phyloP scores from a whole-genome alignment of 2,329 filamentous ascomycete species.

The Fusarium guadeloupense region DNA sequence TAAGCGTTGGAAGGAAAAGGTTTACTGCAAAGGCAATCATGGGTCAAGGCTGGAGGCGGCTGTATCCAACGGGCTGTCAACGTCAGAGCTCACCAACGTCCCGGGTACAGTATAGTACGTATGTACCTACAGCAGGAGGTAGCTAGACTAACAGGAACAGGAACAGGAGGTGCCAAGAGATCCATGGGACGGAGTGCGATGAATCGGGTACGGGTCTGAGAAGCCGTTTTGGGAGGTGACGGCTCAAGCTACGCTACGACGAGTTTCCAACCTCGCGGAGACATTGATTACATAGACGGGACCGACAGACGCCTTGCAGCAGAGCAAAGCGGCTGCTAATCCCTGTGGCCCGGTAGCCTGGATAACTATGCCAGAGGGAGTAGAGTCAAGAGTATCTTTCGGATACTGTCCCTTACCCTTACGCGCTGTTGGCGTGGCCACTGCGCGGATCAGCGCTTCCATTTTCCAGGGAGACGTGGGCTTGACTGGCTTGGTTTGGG shows the following conservation, averaged over 20 bases:
- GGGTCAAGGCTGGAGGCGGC: neutral
- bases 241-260: neutral
- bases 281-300: too few species aligned
- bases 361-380: conserved; percentile 24
- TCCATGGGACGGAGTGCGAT: conserved; percentile 9
- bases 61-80: conserved; percentile 20
- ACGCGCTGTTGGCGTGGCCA: neutral
- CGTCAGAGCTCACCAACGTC: conserved; percentile 24
- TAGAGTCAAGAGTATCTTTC: conserved; percentile 4
- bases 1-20: conserved; percentile 14
- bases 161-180: conserved; percentile 19
- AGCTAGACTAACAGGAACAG: too few species aligned
- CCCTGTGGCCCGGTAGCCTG: conserved; percentile 37
- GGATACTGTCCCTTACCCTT: too few species aligned
- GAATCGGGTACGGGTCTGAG: conserved; percentile 10
- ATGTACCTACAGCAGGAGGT: conserved; percentile 18
- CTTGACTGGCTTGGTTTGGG: conserved; percentile 10
- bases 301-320: conserved; percentile 28
- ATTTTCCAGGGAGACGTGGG: conserved; percentile 1
- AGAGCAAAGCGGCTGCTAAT: conserved; percentile 33
- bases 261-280: conserved; percentile 35
- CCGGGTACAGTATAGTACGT: conserved; percentile 24
- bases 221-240: conserved; percentile 16
- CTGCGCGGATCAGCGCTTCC: conserved; percentile 27
- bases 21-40: conserved; percentile 6